Evolutionary conservation across 495 filamentous ascomycete genomes (phyloP), one percentile per base, ranked within the genome.

Genomic region (Pyrenula aspistea): DNA sequence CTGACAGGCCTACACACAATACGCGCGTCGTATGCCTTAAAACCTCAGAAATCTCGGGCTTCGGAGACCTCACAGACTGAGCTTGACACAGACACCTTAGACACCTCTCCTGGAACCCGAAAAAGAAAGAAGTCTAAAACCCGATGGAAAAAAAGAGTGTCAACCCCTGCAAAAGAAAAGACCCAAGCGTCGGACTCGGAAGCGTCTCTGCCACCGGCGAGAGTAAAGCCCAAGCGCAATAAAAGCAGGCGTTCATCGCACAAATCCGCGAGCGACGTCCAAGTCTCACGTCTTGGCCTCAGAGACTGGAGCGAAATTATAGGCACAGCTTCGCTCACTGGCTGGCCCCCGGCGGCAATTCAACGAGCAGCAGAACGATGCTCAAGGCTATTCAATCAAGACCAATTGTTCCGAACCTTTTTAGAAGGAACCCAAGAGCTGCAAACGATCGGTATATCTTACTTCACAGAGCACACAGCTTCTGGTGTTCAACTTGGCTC

Each of bases 221-320:
- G 22, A 22, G 24, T 22, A 54, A 50, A 53, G n/a, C n/a, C n/a
- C n/a, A 42, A 42, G 31, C 31, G 31, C 15, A 15, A 42, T 15
- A 42, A 42, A 42, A 15, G 8, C 15, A 42, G 4, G 31, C 31
- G 4, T 8, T 42, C 31, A 42, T 42, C 31, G 4, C 31, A 42
- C 31, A 4, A 15, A 8, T 4, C 4, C 49, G 22, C 21, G 22
- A 24, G 55, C n/a, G 56, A 58, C 25, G 57, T 51, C 4, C 67
- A 24, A 49, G 56, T 65, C 24, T 22, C 52, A 12, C 56, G 62
- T 47, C 59, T 78, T 56, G 76, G 69, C 2, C 68, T 83, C 2
- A 80, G 87, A 1, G 86, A 92, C 66, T 95, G 90, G 90, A 84
- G 84, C 49, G 86, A 91, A 55, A 77, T 93, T 1, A 66, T 94